A percentile compares a stretch with the other conserved stretches of the same genome.
Evolutionary conservation across 495 filamentous ascomycete species (phyloP).

Genomic region (Hypoxylon crocopeplum): DNA sequence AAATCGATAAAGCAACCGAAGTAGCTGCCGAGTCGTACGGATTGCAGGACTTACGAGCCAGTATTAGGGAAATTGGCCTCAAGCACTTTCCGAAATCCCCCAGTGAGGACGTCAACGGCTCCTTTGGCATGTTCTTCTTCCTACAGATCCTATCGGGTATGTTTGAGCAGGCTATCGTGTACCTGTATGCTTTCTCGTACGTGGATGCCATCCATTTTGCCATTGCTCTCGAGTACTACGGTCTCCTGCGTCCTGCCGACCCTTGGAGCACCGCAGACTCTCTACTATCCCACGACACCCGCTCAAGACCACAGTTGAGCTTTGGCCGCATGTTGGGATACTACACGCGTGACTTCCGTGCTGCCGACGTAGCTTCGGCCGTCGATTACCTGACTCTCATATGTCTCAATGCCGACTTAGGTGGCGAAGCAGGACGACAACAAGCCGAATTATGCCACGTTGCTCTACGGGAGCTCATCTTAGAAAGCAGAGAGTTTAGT

Average conservation of each 20-base stretch:
- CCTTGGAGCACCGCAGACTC: slow-evolving; percentile 72
- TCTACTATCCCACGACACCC: slow-evolving; percentile 72
- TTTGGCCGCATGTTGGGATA: slow-evolving; percentile 92
- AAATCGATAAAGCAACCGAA: slow-evolving; percentile 82
- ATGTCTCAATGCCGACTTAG: slow-evolving; percentile 88
- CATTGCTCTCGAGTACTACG: slow-evolving; percentile 88
- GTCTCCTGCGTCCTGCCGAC: slow-evolving; percentile 83
- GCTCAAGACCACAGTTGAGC: slow-evolving; percentile 85
- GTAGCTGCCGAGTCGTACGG: slow-evolving; percentile 88
- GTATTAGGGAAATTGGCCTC: slow-evolving; percentile 84
- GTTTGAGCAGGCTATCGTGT: slow-evolving; percentile 93
- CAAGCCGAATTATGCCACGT: slow-evolving; percentile 89
- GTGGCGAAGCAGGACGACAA: slow-evolving; percentile 71
- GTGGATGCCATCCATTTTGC: slow-evolving; percentile 95
- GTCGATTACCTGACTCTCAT: slow-evolving; percentile 94
- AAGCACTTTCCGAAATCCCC: slow-evolving; percentile 80
- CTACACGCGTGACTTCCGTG: slow-evolving; percentile 95
- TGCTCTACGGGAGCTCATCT: slow-evolving; percentile 90
- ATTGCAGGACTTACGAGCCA: slow-evolving; percentile 82
- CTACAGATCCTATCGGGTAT: slow-evolving; percentile 88
- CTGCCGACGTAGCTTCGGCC: slow-evolving; percentile 82
- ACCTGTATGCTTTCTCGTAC: slow-evolving; percentile 86
- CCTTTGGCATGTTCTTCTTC: slow-evolving; percentile 90
- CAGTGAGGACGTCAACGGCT: slow-evolving; percentile 70
- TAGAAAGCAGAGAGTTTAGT: slow-evolving; percentile 94